Conservation (phyloP, 2,329 filamentous ascomycete species). For the Apiospora rasikravindrae region DNA sequence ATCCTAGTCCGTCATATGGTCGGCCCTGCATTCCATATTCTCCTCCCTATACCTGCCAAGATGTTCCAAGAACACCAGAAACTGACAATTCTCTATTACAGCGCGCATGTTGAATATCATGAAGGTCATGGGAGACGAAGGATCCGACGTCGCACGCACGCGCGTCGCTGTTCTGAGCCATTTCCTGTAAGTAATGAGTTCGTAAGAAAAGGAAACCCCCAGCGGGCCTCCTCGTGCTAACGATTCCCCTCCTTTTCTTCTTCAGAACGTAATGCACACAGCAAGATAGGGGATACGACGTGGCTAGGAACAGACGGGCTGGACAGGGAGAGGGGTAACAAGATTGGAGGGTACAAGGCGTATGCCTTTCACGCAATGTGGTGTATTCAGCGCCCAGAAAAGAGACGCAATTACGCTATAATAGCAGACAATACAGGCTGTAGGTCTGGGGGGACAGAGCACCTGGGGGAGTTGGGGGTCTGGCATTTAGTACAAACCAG, state of each 20-base stretch:
- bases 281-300: background rate
- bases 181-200: slow-evolving; percentile 44
- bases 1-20: background rate
- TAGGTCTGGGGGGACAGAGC: background rate
- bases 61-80: background rate
- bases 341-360: background rate
- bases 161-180: slow-evolving; percentile 63
- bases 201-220: too few species aligned
- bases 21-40: background rate
- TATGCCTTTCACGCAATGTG: background rate
- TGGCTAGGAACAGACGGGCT: background rate
- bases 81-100: slow-evolving; percentile 35
- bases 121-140: slow-evolving; percentile 61
- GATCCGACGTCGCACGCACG: slow-evolving; percentile 63
- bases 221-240: background rate
- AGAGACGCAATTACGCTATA: background rate
- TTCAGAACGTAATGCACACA: background rate
- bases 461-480: background rate
- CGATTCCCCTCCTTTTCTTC: background rate
- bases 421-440: background rate
- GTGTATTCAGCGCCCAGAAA: too few species aligned
- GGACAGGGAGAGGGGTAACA: background rate
- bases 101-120: slow-evolving; percentile 69
- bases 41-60: background rate
- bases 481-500: background rate